Conservation (phyloP, 768 basidiomycete species). For the Tulasnella sp. region DNA sequence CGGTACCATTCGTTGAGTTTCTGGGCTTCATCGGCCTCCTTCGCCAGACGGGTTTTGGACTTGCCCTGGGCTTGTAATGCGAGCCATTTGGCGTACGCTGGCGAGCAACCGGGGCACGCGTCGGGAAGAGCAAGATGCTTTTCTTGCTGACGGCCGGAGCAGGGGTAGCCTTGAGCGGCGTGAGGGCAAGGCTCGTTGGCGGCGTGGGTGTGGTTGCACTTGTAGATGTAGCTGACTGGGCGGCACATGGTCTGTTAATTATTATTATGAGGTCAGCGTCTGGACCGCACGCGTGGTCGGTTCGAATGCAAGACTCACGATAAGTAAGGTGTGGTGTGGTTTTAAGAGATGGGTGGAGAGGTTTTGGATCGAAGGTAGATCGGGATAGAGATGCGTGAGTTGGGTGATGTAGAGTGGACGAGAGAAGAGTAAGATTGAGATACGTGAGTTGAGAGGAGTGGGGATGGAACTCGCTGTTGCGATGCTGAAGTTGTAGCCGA, state of each 20-base stretch:
- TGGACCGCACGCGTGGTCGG: background rate
- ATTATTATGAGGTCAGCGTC: slow-evolving; percentile 6
- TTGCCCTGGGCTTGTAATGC: slow-evolving; percentile 1
- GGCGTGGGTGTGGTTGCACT: slow-evolving; percentile 12
- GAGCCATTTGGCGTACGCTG: slow-evolving; percentile 11
- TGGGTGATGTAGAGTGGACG: background rate
- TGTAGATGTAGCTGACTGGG: slow-evolving; percentile 13
- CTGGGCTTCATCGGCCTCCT: slow-evolving; percentile 4
- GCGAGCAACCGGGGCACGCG: slow-evolving; percentile 9
- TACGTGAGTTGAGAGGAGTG: background rate
- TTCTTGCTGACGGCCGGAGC: slow-evolving; percentile 3
- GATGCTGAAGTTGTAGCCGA: background rate
- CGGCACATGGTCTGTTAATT: slow-evolving; percentile 10
- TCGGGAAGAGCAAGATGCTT: slow-evolving; percentile 14
- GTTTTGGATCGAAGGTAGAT: background rate
- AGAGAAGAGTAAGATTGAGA: background rate
- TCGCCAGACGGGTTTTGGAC: background rate
- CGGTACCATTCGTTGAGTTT: slow-evolving; percentile 12
- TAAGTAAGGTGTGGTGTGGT: background rate
- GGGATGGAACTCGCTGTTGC: background rate
- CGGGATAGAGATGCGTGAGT: background rate
- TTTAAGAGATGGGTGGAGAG: background rate
- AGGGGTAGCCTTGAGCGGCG: slow-evolving; percentile 1
- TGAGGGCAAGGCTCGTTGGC: slow-evolving; percentile 7
- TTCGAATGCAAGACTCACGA: background rate